These are phyloP conservation scores for Litsea cubeba DNA, from an alignment of 164 flowering plant genomes.

Conservation along the genomic window DNA sequence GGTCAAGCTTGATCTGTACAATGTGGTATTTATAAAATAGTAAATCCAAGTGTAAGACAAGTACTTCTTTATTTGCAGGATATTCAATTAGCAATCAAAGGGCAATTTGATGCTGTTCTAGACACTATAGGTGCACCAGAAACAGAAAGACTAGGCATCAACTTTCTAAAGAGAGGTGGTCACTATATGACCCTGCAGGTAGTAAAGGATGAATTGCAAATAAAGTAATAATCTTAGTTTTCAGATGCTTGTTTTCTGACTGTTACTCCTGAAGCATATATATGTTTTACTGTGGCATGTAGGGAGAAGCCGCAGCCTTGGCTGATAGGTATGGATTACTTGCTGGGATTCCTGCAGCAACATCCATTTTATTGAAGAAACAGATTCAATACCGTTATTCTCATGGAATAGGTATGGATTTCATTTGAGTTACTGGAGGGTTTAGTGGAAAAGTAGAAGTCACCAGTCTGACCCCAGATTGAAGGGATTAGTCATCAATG, in stretches of 20 bases:
- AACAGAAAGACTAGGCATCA: constrained; percentile 74
- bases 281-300: constrained; percentile 9
- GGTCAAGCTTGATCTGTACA: not conserved
- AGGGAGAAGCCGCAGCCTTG: constrained; percentile 92
- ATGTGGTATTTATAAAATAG: not conserved
- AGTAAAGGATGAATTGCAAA: constrained; percentile 8
- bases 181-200: constrained; percentile 98
- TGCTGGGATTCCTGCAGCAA: constrained; percentile 68
- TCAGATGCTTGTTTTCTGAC: constrained; percentile 3
- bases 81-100: constrained; percentile 56
- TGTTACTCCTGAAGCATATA: not conserved
- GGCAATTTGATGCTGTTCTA: constrained; percentile 85
- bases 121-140: constrained; percentile 88
- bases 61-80: constrained; percentile 40
- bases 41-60: not conserved
- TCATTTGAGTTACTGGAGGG: too few relatives aligned
- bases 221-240: not conserved
- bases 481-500: too few relatives aligned
- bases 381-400: constrained; percentile 64
- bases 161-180: constrained; percentile 73
- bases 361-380: constrained; percentile 68
- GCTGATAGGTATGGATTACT: constrained; percentile 80
- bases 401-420: constrained; percentile 77
- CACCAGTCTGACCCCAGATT: too few relatives aligned
- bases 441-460: too few relatives aligned